Evolutionary conservation across 306 rosid genomes (phyloP).

Genomic region (Castanospermum australe): DNA sequence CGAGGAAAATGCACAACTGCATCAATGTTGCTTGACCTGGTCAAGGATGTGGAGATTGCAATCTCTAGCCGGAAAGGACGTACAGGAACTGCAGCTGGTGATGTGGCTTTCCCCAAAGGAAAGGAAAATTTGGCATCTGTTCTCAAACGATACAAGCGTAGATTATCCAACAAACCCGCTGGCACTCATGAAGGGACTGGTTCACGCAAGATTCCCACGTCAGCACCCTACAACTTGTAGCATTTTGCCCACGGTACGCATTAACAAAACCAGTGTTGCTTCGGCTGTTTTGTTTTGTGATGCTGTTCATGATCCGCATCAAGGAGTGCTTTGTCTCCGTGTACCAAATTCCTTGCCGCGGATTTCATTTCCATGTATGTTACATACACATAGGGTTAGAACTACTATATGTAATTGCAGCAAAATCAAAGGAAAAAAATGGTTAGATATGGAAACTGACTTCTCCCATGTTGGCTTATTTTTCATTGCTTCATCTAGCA

Average conservation of each 20-base stretch:
- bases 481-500: conserved; percentile 17
- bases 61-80: conserved; percentile 84
- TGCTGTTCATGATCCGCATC: conserved; percentile 39
- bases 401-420: conserved; percentile 55
- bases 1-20: conserved; percentile 83
- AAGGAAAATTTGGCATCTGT: conserved; percentile 88
- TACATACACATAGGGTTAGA: conserved; percentile 51
- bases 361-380: conserved; percentile 55
- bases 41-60: conserved; percentile 87
- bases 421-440: conserved; percentile 42
- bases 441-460: conserved; percentile 39
- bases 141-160: conserved; percentile 89
- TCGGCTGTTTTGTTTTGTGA: conserved; percentile 45
- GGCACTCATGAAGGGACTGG: conserved; percentile 47
- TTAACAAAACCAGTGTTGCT: neutral
- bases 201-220: conserved; percentile 51
- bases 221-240: conserved; percentile 51
- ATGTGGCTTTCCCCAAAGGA: conserved; percentile 94
- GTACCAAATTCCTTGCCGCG: conserved; percentile 51
- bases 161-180: conserved; percentile 62
- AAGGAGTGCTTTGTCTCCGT: conserved; percentile 25
- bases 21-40: conserved; percentile 51
- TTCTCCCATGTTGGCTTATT: conserved; percentile 25
- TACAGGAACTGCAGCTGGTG: conserved; percentile 94
- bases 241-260: conserved; percentile 4